A percentile compares a stretch with the other conserved stretches of the same genome.
Evolutionary conservation across 1,284 basidiomycete species (phyloP).

Genomic region (Cryptococcus neoformans): DNA sequence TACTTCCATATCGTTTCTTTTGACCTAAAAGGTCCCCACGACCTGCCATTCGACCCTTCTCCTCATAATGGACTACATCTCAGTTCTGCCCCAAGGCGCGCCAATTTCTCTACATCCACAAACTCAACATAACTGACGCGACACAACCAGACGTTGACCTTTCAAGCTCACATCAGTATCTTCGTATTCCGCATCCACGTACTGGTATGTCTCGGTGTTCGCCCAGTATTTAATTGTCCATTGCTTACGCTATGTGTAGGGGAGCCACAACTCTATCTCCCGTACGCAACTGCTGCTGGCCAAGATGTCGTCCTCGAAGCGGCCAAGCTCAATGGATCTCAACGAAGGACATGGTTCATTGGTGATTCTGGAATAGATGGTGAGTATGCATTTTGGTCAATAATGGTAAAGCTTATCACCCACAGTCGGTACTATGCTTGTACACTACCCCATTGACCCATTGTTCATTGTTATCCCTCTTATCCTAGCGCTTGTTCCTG

Average conservation of each 20-base stretch:
- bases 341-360: conserved; percentile 43
- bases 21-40: no score
- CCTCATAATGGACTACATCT: conserved; percentile 19
- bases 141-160: conserved; percentile 29
- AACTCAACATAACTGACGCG: background rate
- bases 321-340: conserved; percentile 28
- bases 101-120: background rate
- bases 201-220: conserved; percentile 24
- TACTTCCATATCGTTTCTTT: no score
- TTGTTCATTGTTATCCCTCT: conserved; percentile 42
- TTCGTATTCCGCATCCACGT: conserved; percentile 44
- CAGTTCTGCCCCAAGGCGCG: conserved; percentile 18
- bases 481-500: conserved; percentile 27
- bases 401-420: background rate
- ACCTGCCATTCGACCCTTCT: background rate
- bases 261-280: conserved; percentile 39
- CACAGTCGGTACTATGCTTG: conserved; percentile 35
- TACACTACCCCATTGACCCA: conserved; percentile 41
- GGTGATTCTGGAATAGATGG: conserved; percentile 35
- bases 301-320: conserved; percentile 28
- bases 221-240: background rate
- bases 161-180: conserved; percentile 25
- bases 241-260: conserved; percentile 12
- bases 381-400: conserved; percentile 8
- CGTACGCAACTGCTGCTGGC: conserved; percentile 9